Evolutionary conservation across 352 stramenopile species (phyloP), one percentile per base, ranked within the genome.

Genomic region (Pythium insidiosum): DNA sequence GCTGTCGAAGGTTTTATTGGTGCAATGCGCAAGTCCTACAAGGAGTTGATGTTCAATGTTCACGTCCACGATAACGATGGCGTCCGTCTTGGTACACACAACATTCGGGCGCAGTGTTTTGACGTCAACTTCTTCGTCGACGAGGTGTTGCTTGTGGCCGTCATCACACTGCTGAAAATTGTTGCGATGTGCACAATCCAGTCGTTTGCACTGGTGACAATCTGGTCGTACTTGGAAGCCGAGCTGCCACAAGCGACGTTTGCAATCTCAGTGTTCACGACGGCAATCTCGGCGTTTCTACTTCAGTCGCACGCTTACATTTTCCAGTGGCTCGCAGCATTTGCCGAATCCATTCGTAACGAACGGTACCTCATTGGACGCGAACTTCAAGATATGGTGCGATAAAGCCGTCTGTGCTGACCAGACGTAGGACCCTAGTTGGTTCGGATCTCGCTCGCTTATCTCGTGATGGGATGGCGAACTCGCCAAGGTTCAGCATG

Each of bases 311-410:
- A 83, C 49, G 58, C 61, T 25, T 45, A 67, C 28, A 60, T 88
- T 33, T 55, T 46, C 5, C 62, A 53, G 18, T 94, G 82, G 82
- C 43, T 88, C 7, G 58, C 66, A 4, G 74, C 77, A 12, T 56
- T 94, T 20, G 75, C 76, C 45, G 82, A 94, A 53, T 85, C 77
- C 51, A 88, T 94, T 38, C 79, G 79, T 21, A 90, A 94, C 56
- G 82, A 94, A 49, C 77, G 82, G 33, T 94, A 92, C 62, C 53
- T 94, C 29, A 88, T 94, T 47, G 82, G 82, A 29, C 79, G 80
- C 4, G 67, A 92, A 55, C 61, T 94, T 7, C 77, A 91, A 48
- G 82, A 94, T 53, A 94, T 90, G 78, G 73, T 58, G 33, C 66
- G 82, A 49, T 93, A 82, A 30, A 15, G 47, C 16, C 16, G n/a